Evolutionary conservation across 352 stramenopile species (phyloP).

Genomic region (Peronospora tabacina): DNA sequence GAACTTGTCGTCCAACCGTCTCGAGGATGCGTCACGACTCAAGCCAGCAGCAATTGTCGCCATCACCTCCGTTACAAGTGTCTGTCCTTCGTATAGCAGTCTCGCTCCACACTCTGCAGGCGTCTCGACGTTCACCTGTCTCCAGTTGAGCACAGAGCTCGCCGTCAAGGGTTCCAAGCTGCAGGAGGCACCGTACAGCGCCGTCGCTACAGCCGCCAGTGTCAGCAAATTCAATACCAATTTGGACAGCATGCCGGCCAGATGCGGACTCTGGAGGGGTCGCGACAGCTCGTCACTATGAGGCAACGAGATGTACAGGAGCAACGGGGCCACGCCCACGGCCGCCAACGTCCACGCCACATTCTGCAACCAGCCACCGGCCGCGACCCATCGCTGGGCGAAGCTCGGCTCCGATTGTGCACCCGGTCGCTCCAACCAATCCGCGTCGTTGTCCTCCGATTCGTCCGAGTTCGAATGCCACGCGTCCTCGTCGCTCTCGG

Average conservation of each 20-base stretch:
- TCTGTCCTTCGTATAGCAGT: slow-evolving; percentile 14
- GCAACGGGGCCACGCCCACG: slow-evolving; percentile 32
- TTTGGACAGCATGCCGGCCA: slow-evolving; percentile 27
- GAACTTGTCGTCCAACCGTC: slow-evolving; percentile 24
- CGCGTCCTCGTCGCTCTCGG: slow-evolving; percentile 23
- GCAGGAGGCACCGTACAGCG: slow-evolving; percentile 28
- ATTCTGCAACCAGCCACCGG: slow-evolving; percentile 39
- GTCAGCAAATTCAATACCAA: slow-evolving; percentile 34
- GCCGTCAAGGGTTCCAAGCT: slow-evolving; percentile 10
- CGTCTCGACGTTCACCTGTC: slow-evolving; percentile 19
- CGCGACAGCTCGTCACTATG: slow-evolving; percentile 18
- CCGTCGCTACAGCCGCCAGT: slow-evolving; percentile 9
- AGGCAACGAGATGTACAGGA: slow-evolving; percentile 37
- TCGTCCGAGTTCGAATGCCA: slow-evolving; percentile 35
- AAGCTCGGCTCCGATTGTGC: slow-evolving; percentile 2
- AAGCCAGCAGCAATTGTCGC: slow-evolving; percentile 11
- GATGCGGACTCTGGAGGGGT: slow-evolving; percentile 33
- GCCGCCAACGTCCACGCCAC: slow-evolving; percentile 46
- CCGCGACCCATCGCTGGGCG: slow-evolving; percentile 27
- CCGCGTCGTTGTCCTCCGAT: slow-evolving; percentile 24
- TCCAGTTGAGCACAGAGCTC: slow-evolving; percentile 15
- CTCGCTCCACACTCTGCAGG: slow-evolving; percentile 21
- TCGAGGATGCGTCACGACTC: slow-evolving; percentile 9
- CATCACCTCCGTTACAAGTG: slow-evolving; percentile 4
- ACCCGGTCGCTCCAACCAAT: slow-evolving; percentile 11